These are phyloP conservation scores for Erodium texanum DNA, from an alignment of 441 rosid genomes.

Conservation along the genomic window DNA sequence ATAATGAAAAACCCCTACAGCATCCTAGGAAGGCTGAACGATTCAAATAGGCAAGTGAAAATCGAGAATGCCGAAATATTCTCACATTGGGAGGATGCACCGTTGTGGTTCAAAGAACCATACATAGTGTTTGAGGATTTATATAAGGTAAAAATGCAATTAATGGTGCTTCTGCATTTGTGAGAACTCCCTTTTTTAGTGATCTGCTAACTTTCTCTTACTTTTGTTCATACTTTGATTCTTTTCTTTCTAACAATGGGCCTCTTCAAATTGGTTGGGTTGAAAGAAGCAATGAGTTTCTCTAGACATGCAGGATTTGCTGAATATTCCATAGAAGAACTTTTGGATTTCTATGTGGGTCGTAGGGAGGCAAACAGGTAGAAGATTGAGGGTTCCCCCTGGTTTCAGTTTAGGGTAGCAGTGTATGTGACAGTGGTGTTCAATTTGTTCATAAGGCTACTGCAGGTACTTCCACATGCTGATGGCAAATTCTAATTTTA, in stretches of 20 bases:
- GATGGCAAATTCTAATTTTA: constrained; percentile 6
- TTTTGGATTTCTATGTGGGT: not conserved
- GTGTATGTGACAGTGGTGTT: not conserved
- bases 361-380: constrained; percentile 5
- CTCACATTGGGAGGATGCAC: not conserved
- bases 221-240: not conserved
- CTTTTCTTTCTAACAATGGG: constrained; percentile 1
- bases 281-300: not conserved
- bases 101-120: not conserved
- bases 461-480: constrained; percentile 7
- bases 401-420: constrained; percentile 7
- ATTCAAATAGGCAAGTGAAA: not conserved
- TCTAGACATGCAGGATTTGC: constrained; percentile 8
- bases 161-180: constrained; percentile 1
- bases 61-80: not conserved
- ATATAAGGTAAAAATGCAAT: not conserved
- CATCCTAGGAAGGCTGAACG: not conserved
- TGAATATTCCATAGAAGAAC: constrained; percentile 5
- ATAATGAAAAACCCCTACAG: not conserved
- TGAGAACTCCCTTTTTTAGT: not conserved
- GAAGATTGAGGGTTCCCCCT: constrained; percentile 3
- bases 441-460: constrained; percentile 4
- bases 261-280: constrained; percentile 7
- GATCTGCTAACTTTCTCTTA: not conserved
- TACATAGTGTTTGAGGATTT: not conserved